Evolutionary conservation across 352 stramenopile species (phyloP).

Genomic region (Aphanomyces euteiches): DNA sequence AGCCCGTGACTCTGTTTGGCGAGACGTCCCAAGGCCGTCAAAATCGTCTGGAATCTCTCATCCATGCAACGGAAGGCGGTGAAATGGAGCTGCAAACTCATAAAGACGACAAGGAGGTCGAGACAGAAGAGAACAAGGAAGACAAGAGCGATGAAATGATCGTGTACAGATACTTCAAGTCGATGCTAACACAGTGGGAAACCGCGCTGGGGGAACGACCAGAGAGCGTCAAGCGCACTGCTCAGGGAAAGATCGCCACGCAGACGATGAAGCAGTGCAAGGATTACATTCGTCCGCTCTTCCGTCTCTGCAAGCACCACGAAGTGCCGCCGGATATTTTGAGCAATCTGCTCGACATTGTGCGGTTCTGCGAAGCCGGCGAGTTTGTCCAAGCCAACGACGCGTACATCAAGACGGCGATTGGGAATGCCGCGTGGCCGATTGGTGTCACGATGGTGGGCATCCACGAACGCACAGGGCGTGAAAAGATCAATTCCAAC

Average conservation of each 20-base stretch:
- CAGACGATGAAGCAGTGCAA: constrained; percentile 99
- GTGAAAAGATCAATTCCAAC: constrained; percentile 94
- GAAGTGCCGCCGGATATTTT: constrained; percentile 86
- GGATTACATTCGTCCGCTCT: constrained; percentile 97
- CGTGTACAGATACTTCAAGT: constrained; percentile 92
- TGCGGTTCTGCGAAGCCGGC: constrained; percentile 89
- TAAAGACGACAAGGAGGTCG: constrained; percentile 28
- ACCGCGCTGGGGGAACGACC: constrained; percentile 79
- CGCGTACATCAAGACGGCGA: constrained; percentile 96
- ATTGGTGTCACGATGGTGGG: constrained; percentile 99
- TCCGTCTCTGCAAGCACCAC: constrained; percentile 94
- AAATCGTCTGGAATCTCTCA: constrained; percentile 43
- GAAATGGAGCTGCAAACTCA: constrained; percentile 31
- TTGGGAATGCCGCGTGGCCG: constrained; percentile 97
- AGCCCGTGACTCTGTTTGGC: constrained; percentile 87
- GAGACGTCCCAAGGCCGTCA: constrained; percentile 64
- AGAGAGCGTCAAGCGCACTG: constrained; percentile 86
- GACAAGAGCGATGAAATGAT: constrained; percentile 54
- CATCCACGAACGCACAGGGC: constrained; percentile 95
- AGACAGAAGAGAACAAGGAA: constrained; percentile 31
- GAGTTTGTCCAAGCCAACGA: constrained; percentile 96
- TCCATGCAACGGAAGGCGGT: constrained; percentile 19
- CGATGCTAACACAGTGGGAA: constrained; percentile 93
- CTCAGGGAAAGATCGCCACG: constrained; percentile 91
- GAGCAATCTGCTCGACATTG: constrained; percentile 89